phyloP scores from a whole-genome alignment of 768 basidiomycete species.

The Leccinum obscurum region DNA sequence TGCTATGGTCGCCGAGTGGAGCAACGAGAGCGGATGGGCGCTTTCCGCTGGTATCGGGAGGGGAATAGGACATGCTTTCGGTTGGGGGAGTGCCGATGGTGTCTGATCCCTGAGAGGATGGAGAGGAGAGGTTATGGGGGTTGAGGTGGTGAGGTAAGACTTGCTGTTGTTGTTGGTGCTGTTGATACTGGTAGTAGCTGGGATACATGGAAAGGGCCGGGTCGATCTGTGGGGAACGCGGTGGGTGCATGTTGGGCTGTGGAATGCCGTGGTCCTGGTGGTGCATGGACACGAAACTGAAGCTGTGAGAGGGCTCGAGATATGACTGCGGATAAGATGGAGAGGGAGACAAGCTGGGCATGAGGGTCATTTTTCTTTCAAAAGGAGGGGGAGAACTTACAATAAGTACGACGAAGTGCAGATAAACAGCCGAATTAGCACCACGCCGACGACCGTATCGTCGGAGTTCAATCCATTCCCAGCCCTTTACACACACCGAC shows the following conservation, averaged over 20 bases:
- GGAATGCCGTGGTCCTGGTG: slow-evolving; percentile 44
- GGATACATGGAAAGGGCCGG: slow-evolving; percentile 69
- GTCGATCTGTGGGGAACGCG: slow-evolving; percentile 67
- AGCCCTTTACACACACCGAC: not conserved
- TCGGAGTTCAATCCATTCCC: not conserved
- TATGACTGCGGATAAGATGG: slow-evolving; percentile 25
- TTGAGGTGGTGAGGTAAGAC: slow-evolving; percentile 56
- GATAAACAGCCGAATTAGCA: not conserved
- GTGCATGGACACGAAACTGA: slow-evolving; percentile 44
- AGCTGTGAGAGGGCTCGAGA: slow-evolving; percentile 31
- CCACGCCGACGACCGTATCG: not conserved
- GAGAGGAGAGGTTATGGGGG: slow-evolving; percentile 66
- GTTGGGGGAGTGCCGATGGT: slow-evolving; percentile 71
- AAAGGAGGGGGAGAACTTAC: slow-evolving; percentile 8
- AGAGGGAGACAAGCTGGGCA: slow-evolving; percentile 19
- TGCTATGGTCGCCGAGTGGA: slow-evolving; percentile 37
- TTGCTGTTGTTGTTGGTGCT: slow-evolving; percentile 46
- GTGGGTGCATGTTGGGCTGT: slow-evolving; percentile 41
- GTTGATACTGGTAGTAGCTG: slow-evolving; percentile 54
- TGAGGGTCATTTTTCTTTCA: slow-evolving; percentile 16
- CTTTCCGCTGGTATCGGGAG: slow-evolving; percentile 62
- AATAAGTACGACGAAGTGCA: not conserved
- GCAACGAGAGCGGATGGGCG: slow-evolving; percentile 54
- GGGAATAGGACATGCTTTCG: slow-evolving; percentile 54
- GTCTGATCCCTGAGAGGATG: slow-evolving; percentile 80